Percentiles rank a stretch among this genome's conserved stretches.
Evolutionary conservation across 1,284 basidiomycete species (phyloP).

Genomic region (Rhodotorula sp.): DNA sequence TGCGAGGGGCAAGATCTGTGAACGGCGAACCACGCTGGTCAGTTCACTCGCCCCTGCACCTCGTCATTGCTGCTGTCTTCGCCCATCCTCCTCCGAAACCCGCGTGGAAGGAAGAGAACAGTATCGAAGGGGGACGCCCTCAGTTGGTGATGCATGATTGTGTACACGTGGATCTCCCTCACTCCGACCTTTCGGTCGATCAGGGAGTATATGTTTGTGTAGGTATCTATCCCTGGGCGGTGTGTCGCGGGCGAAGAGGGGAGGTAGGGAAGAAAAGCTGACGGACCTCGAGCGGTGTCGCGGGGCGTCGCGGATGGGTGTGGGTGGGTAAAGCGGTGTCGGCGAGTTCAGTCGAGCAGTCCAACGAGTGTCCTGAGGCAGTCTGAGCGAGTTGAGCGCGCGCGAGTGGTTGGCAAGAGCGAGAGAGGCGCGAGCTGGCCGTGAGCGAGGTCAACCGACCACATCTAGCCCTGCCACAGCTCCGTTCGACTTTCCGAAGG

Average conservation of each 20-base stretch:
- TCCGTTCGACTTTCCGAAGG: too few relatives aligned
- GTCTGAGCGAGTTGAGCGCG: not conserved
- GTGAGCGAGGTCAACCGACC: not conserved
- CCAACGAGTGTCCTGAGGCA: too few relatives aligned
- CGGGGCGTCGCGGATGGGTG: not conserved
- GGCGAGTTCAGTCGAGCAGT: not conserved
- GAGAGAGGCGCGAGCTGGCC: not conserved
- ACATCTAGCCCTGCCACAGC: too few relatives aligned
- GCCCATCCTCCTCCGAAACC: too few relatives aligned
- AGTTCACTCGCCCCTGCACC: not conserved
- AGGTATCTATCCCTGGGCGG: slow-evolving; percentile 9
- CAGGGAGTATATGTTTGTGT: slow-evolving; percentile 15
- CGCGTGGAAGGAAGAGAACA: not conserved
- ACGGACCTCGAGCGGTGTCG: not conserved
- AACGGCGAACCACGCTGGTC: not conserved
- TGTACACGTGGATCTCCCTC: slow-evolving; percentile 22
- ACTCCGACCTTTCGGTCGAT: slow-evolving; percentile 27
- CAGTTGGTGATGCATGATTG: slow-evolving; percentile 34
- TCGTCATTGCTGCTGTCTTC: too few relatives aligned
- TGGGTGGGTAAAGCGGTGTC: not conserved
- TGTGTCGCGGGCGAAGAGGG: not conserved
- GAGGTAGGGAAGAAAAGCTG: not conserved
- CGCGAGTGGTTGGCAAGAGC: not conserved
- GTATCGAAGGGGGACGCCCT: not conserved
- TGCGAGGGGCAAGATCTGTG: not conserved